Conservation (phyloP, 768 basidiomycete species). For the Leucocoprinus birnbaumii region DNA sequence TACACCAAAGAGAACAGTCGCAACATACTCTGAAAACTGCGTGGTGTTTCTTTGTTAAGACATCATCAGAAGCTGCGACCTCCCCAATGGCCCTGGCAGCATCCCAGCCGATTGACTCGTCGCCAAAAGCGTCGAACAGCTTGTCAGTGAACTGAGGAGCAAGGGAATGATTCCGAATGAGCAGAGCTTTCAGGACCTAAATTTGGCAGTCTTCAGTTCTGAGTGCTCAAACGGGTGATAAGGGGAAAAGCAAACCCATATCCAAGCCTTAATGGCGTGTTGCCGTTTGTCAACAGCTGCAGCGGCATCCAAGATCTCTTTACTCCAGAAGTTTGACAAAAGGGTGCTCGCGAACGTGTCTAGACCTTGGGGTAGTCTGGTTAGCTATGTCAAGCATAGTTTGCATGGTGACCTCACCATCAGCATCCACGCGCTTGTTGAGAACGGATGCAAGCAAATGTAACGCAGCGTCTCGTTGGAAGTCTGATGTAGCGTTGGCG, state of each 20-base stretch:
- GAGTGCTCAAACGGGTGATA: not conserved
- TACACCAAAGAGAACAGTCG: constrained; percentile 2
- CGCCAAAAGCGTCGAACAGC: constrained; percentile 70
- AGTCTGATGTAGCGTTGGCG: constrained; percentile 36
- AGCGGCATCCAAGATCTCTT: constrained; percentile 36
- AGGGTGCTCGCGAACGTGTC: constrained; percentile 39
- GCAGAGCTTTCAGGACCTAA: constrained; percentile 77
- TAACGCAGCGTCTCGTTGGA: constrained; percentile 55
- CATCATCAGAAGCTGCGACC: constrained; percentile 54
- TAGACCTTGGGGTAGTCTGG: constrained; percentile 35
- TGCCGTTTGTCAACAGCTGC: constrained; percentile 36
- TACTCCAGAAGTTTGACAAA: constrained; percentile 46
- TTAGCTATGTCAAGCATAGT: not conserved
- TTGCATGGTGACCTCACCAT: constrained; percentile 48
- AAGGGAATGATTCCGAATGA: constrained; percentile 67
- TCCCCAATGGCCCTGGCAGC: constrained; percentile 77
- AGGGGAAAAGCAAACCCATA: constrained; percentile 52
- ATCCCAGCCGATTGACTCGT: constrained; percentile 60
- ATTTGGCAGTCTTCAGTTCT: not conserved
- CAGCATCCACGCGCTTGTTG: constrained; percentile 69
- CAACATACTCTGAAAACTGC: constrained; percentile 69
- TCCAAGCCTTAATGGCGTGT: constrained; percentile 57
- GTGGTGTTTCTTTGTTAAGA: constrained; percentile 76
- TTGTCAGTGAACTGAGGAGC: constrained; percentile 56
- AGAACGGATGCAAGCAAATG: constrained; percentile 55